phyloP scores from a whole-genome alignment of 2,329 filamentous ascomycete species.

The Alternaria gansuensis region DNA sequence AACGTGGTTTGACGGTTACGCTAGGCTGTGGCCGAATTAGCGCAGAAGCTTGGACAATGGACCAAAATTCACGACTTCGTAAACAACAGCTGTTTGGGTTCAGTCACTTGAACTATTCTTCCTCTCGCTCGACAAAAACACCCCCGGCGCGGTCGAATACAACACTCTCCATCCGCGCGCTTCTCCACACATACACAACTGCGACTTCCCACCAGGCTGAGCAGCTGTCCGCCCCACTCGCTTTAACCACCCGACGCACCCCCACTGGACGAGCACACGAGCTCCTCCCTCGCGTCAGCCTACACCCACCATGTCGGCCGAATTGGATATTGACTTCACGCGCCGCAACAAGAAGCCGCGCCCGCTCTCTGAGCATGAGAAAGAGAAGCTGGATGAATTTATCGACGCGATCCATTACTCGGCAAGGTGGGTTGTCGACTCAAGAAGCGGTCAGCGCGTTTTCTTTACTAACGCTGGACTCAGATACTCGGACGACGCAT shows the following conservation, averaged over 20 bases:
- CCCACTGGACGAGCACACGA: constrained; percentile 47
- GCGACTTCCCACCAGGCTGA: constrained; percentile 5
- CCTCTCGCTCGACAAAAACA: constrained; percentile 20
- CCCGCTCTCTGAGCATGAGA: constrained; percentile 80
- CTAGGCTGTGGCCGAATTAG: constrained; percentile 23
- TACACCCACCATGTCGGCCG: constrained; percentile 39
- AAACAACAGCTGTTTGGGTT: constrained; percentile 40
- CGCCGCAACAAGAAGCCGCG: constrained; percentile 89
- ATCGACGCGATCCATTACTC: constrained; percentile 96
- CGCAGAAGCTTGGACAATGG: constrained; percentile 21
- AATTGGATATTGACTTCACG: constrained; percentile 76
- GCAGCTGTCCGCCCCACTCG: constrained; percentile 30
- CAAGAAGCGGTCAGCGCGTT: constrained; percentile 24
- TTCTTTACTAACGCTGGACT: constrained; percentile 28
- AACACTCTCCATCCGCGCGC: constrained; percentile 3
- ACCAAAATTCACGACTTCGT: constrained; percentile 40
- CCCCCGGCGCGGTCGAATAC: constrained; percentile 1
- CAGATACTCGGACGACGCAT: constrained; percentile 92
- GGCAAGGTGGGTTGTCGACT: constrained; percentile 69
- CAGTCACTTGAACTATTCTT: constrained; percentile 27
- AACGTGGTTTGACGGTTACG: constrained; percentile 25
- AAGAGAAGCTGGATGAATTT: constrained; percentile 86
- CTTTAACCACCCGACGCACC: constrained; percentile 27
- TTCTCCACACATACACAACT: constrained; percentile 6
- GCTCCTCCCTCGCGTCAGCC: constrained; percentile 20